Conservation (phyloP, 1,139 yeast species). For the Suhomyces taliae region DNA sequence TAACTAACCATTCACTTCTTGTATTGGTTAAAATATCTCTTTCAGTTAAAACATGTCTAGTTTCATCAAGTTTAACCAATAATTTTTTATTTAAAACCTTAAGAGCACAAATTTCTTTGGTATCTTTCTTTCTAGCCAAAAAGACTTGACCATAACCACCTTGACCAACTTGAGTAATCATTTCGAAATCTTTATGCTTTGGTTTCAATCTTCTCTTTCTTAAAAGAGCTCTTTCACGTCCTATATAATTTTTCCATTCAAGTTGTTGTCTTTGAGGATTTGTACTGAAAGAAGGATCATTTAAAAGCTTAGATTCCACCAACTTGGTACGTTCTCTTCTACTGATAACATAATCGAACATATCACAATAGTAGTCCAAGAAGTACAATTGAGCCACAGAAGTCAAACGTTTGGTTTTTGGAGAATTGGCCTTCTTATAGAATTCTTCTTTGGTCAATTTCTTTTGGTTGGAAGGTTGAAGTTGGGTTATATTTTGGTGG, state of each 20-base stretch:
- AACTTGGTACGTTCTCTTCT: constrained; percentile 76
- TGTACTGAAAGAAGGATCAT: constrained; percentile 39
- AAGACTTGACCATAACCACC: constrained; percentile 99
- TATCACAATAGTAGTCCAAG: constrained; percentile 92
- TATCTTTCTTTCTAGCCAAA: constrained; percentile 89
- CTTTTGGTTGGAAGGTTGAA: constrained; percentile 25
- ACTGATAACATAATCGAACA: constrained; percentile 87
- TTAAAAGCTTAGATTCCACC: constrained; percentile 58
- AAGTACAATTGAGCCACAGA: constrained; percentile 84
- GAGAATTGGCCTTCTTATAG: constrained; percentile 59
- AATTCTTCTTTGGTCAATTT: constrained; percentile 45
- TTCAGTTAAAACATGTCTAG: constrained; percentile 93
- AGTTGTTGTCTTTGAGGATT: constrained; percentile 52
- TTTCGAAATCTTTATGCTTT: constrained; percentile 91
- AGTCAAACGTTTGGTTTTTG: constrained; percentile 82
- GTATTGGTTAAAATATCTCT: constrained; percentile 95
- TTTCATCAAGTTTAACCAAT: constrained; percentile 86
- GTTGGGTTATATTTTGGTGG: constrained; percentile 37
- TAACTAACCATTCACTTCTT: constrained; percentile 94
- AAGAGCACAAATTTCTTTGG: constrained; percentile 93
- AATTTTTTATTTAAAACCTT: constrained; percentile 88
- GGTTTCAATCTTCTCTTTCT: constrained; percentile 91
- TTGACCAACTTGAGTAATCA: constrained; percentile 97
- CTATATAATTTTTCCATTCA: constrained; percentile 81
- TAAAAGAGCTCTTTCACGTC: constrained; percentile 80